A percentile compares a stretch with the other conserved stretches of the same genome.
These are phyloP conservation scores for Saccharomycopsis hybrid DNA, from an alignment of 1,139 yeast species.

Conservation along the genomic window DNA sequence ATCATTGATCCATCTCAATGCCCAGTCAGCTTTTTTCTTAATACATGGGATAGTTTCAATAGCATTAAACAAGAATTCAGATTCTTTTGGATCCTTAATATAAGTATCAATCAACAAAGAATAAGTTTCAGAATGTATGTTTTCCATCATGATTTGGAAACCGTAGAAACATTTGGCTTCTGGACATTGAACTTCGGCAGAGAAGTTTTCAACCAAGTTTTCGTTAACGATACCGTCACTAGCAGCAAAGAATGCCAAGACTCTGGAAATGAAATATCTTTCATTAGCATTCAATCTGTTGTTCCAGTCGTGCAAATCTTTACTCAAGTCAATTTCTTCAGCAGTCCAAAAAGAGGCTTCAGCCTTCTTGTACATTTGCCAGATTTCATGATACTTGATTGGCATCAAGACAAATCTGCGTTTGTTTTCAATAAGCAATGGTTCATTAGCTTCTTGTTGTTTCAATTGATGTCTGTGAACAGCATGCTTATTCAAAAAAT, in stretches of 20 bases:
- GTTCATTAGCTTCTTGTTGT: conserved; percentile 81
- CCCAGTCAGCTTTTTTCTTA: conserved; percentile 97
- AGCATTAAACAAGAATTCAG: conserved; percentile 84
- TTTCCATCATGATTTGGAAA: conserved; percentile 99
- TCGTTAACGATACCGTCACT: conserved; percentile 97
- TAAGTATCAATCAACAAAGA: conserved; percentile 90
- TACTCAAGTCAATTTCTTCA: conserved; percentile 93
- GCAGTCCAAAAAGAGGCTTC: conserved; percentile 99
- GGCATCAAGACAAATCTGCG: conserved; percentile 95
- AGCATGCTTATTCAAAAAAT: conserved; percentile 53
- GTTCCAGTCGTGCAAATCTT: conserved; percentile 90
- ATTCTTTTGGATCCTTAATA: conserved; percentile 91
- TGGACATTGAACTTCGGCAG: conserved; percentile 94
- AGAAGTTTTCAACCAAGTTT: conserved; percentile 92
- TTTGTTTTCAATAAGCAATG: conserved; percentile 78
- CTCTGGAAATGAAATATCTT: conserved; percentile 83
- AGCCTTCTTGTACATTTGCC: conserved; percentile 99
- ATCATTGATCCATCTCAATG: conserved; percentile 91
- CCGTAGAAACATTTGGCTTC: conserved; percentile 99
- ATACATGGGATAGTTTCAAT: conserved; percentile 92
- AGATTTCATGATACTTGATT: conserved; percentile 93
- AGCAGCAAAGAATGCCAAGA: conserved; percentile 96
- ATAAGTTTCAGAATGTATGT: conserved; percentile 96
- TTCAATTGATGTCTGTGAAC: conserved; percentile 68
- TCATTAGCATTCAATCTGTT: conserved; percentile 79